Evolutionary conservation across 331 rosid genomes (phyloP).

Genomic region (Ulmus americana): DNA sequence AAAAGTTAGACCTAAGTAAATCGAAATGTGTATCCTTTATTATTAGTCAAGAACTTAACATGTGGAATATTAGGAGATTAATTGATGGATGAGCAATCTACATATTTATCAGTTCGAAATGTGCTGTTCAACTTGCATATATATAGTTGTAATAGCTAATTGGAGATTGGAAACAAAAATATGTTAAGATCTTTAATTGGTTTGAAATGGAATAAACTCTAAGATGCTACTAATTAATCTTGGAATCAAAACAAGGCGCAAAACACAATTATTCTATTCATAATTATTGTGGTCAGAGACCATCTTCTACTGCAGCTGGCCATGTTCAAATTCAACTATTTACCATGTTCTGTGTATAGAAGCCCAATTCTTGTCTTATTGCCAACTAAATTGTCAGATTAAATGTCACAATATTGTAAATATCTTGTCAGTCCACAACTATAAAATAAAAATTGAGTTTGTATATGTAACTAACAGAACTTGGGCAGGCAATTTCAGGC

Average conservation of each 20-base stretch:
- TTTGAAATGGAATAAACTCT: background rate
- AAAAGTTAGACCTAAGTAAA: no score
- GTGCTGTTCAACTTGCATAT: no score
- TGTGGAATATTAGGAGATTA: no score
- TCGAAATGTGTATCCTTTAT: no score
- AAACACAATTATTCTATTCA: slow-evolving; percentile 4
- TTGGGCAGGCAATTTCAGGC: background rate
- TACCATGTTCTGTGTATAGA: background rate
- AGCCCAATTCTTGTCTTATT: background rate
- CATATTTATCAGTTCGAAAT: no score
- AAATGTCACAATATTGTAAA: no score
- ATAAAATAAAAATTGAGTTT: background rate
- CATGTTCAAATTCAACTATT: slow-evolving; percentile 21
- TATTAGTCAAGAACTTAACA: no score
- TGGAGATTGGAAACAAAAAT: no score
- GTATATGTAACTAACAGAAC: background rate
- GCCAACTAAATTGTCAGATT: slow-evolving; percentile 8
- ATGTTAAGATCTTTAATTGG: no score
- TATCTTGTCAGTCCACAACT: background rate
- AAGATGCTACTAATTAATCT: background rate
- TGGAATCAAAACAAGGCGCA: slow-evolving; percentile 7
- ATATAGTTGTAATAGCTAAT: no score
- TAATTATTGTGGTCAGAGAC: background rate
- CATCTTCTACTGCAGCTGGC: slow-evolving; percentile 14
- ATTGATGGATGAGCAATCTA: no score